Conservation (phyloP, 1,284 basidiomycete genomes). For the Lentinus polychrous region DNA sequence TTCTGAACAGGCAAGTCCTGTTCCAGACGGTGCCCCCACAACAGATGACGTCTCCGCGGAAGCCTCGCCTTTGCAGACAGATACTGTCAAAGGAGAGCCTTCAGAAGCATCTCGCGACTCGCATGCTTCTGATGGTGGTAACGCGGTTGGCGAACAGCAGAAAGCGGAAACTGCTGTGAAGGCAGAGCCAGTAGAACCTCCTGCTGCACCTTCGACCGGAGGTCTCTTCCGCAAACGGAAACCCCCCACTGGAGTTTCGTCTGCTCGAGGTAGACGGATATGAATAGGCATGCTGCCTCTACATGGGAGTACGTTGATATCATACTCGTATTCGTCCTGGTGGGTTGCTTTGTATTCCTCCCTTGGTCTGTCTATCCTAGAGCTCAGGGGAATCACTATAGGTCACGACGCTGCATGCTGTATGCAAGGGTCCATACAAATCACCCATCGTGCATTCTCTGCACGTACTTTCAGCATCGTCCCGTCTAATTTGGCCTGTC, state of each 20-base stretch:
- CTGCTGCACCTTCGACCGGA: conserved; percentile 18
- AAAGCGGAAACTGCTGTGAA: conserved; percentile 7
- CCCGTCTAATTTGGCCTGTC: too few species aligned
- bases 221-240: conserved; percentile 41
- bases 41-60: conserved; percentile 4
- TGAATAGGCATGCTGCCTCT: background rate
- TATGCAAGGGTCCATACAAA: too few species aligned
- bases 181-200: conserved; percentile 11
- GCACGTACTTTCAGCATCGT: too few species aligned
- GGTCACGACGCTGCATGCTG: too few species aligned
- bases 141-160: conserved; percentile 12
- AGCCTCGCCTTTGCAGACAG: background rate
- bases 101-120: conserved; percentile 2
- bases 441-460: too few species aligned
- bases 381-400: too few species aligned
- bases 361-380: too few species aligned
- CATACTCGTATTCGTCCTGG: too few species aligned
- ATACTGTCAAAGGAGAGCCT: conserved; percentile 1
- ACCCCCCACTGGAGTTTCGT: conserved; percentile 25
- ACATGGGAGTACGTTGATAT: too few species aligned
- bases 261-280: conserved; percentile 21
- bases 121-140: conserved; percentile 1
- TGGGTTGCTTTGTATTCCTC: too few species aligned
- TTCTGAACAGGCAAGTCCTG: conserved; percentile 9
- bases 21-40: background rate